Percentiles rank a stretch among this genome's conserved stretches.
These are phyloP conservation scores for Viola pubescens DNA, from an alignment of 441 rosid genomes.

Conservation along the genomic window DNA sequence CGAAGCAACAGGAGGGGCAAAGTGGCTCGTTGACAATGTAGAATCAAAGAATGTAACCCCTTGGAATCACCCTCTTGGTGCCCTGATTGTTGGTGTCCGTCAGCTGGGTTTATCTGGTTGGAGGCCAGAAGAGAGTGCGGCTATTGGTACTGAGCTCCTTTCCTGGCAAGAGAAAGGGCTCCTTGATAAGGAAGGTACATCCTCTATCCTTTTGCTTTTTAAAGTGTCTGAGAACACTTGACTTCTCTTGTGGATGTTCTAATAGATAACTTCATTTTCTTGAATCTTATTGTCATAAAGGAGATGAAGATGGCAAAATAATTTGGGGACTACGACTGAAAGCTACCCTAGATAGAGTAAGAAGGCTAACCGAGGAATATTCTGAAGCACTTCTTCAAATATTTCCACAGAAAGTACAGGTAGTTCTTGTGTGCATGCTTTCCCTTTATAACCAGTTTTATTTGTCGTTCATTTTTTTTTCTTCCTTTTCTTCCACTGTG, in stretches of 20 bases:
- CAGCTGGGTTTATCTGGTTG: constrained; percentile 91
- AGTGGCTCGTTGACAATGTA: constrained; percentile 61
- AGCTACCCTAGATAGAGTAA: constrained; percentile 93
- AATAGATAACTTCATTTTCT: constrained; percentile 2
- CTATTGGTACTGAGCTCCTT: constrained; percentile 70
- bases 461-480: not conserved
- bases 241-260: constrained; percentile 1
- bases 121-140: constrained; percentile 84
- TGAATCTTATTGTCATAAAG: constrained; percentile 30
- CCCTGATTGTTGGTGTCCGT: constrained; percentile 57
- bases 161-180: constrained; percentile 81
- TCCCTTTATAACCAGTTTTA: constrained; percentile 17
- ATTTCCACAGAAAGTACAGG: constrained; percentile 88
- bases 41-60: constrained; percentile 44
- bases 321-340: constrained; percentile 89
- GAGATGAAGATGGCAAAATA: constrained; percentile 74
- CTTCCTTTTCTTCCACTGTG: not conserved
- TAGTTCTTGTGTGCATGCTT: not conserved
- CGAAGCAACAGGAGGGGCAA: constrained; percentile 76
- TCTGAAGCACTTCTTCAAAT: constrained; percentile 82
- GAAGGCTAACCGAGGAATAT: constrained; percentile 89
- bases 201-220: constrained; percentile 12
- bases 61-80: constrained; percentile 74
- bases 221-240: constrained; percentile 9
- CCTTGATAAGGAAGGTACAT: constrained; percentile 65